Percentiles rank a stretch among this genome's conserved stretches.
Conservation (phyloP, 1,284 basidiomycete species). For the Cryptococcus sp. region DNA sequence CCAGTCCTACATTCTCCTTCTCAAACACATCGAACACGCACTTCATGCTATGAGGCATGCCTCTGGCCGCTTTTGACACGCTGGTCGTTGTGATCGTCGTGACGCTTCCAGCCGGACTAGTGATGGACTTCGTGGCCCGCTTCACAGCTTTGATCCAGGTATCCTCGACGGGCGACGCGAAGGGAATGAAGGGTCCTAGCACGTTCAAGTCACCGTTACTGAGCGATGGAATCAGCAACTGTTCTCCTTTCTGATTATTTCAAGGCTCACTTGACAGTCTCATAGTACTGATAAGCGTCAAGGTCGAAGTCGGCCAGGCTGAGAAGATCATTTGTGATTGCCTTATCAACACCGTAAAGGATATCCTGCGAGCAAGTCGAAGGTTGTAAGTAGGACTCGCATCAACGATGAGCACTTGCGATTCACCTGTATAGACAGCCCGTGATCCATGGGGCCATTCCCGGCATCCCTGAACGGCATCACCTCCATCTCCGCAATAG, state of each 20-base stretch:
- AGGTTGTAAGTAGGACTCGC: neutral
- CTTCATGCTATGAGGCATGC: slow-evolving; percentile 72
- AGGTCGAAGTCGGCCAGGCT: slow-evolving; percentile 83
- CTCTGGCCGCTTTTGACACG: slow-evolving; percentile 51
- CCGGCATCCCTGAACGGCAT: slow-evolving; percentile 97
- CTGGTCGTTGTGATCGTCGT: slow-evolving; percentile 3
- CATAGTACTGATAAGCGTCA: slow-evolving; percentile 71
- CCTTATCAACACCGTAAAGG: slow-evolving; percentile 93
- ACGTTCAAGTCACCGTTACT: slow-evolving; percentile 97
- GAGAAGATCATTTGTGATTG: slow-evolving; percentile 82
- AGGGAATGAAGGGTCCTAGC: slow-evolving; percentile 81
- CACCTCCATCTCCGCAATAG: slow-evolving; percentile 85
- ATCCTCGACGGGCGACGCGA: slow-evolving; percentile 81
- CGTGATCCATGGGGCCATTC: slow-evolving; percentile 87
- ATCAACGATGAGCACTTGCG: neutral
- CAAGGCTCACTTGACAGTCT: slow-evolving; percentile 70
- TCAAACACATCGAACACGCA: slow-evolving; percentile 93
- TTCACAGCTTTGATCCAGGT: slow-evolving; percentile 25
- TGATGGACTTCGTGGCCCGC: slow-evolving; percentile 1
- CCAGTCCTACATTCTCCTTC: slow-evolving; percentile 81
- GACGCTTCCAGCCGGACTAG: slow-evolving; percentile 1
- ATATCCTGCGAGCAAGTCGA: slow-evolving; percentile 61
- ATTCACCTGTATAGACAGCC: slow-evolving; percentile 73
- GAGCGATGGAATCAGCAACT: neutral
- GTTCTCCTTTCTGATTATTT: neutral